Conservation (phyloP, 2,329 filamentous ascomycete genomes). For the Beauveria australis region DNA sequence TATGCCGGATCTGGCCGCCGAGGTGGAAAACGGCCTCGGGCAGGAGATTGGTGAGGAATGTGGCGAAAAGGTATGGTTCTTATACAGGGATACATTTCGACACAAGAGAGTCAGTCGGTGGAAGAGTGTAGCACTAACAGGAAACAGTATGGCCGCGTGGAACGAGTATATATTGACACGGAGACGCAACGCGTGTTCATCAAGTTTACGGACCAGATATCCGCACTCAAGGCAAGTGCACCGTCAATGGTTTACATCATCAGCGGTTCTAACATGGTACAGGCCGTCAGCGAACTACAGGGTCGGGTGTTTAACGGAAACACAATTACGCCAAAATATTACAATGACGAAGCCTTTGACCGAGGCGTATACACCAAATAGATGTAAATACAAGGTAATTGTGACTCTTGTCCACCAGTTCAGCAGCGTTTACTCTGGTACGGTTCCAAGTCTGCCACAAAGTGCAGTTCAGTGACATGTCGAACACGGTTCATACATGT, state of each 20-base stretch:
- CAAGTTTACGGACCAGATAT: conserved; percentile 80
- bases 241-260: background rate
- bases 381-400: background rate
- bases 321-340: conserved; percentile 73
- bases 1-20: conserved; percentile 66
- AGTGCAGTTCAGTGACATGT: background rate
- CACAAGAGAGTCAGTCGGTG: too few species aligned
- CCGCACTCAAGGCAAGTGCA: conserved; percentile 62
- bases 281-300: conserved; percentile 86
- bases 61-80: conserved; percentile 55
- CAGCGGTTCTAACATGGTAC: background rate
- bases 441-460: background rate
- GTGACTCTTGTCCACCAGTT: too few species aligned
- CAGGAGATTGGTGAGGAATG: conserved; percentile 97
- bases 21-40: conserved; percentile 67
- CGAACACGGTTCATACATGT: background rate
- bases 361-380: conserved; percentile 41
- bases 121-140: background rate
- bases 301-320: conserved; percentile 86
- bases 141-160: conserved; percentile 68
- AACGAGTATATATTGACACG: conserved; percentile 68
- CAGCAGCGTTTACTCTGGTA: background rate
- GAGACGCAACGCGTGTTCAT: conserved; percentile 70
- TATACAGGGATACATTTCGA: too few species aligned
- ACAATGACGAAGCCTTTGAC: conserved; percentile 75